Conservation (phyloP, 2,329 filamentous ascomycete species). For the Pyrenophora tritici-repentis region DNA sequence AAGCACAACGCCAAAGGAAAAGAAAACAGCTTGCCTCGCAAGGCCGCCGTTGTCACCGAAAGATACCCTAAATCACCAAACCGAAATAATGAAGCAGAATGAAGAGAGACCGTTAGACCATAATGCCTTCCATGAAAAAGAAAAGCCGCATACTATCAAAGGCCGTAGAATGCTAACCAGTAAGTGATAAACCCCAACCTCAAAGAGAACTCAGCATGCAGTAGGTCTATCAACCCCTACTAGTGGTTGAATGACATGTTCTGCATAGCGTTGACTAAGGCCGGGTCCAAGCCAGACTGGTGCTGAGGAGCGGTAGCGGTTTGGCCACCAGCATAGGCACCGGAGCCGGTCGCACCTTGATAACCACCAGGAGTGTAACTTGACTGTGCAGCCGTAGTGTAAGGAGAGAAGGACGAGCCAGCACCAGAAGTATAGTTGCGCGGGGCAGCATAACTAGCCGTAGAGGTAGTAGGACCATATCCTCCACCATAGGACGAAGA, state of each 20-base stretch:
- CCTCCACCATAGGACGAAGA: conserved; percentile 30
- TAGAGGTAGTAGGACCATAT: conserved; percentile 21
- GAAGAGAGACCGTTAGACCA: not conserved
- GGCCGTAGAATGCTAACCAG: not conserved
- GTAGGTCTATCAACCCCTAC: not conserved
- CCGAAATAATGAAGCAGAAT: conserved; percentile 1
- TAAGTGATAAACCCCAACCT: not conserved
- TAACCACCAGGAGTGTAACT: conserved; percentile 8
- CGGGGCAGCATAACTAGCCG: conserved; percentile 15
- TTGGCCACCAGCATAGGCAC: not conserved
- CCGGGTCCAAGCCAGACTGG: conserved; percentile 19
- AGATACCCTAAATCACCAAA: not conserved
- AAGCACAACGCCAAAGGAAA: conserved; percentile 4
- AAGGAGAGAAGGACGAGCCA: conserved; percentile 18
- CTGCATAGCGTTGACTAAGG: conserved; percentile 28
- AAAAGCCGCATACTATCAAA: not conserved
- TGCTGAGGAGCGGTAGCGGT: conserved; percentile 13
- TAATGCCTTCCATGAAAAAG: conserved; percentile 1
- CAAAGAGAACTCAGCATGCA: not conserved
- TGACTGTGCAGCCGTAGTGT: conserved; percentile 8
- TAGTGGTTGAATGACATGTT: conserved; percentile 29
- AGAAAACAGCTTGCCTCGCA: not conserved
- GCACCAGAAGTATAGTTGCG: conserved; percentile 22
- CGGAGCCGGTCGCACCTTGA: conserved; percentile 2
- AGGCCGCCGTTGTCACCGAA: too few relatives aligned